Conservation (phyloP, 2,329 filamentous ascomycete species). For the Chrysoporthe austroafricana region DNA sequence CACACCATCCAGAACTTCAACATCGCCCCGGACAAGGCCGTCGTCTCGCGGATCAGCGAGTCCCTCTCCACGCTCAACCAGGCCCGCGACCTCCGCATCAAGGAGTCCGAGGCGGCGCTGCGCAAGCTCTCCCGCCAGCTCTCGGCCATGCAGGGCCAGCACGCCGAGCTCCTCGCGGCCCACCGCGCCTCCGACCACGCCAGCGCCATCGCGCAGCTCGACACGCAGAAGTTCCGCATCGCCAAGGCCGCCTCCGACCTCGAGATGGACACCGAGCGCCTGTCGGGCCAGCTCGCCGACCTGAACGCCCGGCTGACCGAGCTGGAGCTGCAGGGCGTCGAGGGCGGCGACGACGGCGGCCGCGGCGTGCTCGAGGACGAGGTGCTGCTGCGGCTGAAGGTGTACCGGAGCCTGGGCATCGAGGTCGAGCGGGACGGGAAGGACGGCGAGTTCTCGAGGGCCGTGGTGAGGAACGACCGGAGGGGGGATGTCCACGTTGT, state of each 20-base stretch:
- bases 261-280: slow-evolving; percentile 93
- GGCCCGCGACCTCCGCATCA: slow-evolving; percentile 77
- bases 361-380: slow-evolving; percentile 62
- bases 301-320: slow-evolving; percentile 77
- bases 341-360: slow-evolving; percentile 36
- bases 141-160: slow-evolving; percentile 73
- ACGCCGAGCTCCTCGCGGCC: slow-evolving; percentile 73
- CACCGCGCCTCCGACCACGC: slow-evolving; percentile 83
- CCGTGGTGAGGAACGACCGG: slow-evolving; percentile 80
- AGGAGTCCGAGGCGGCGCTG: slow-evolving; percentile 68
- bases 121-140: slow-evolving; percentile 77
- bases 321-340: slow-evolving; percentile 80
- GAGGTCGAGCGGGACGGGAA: slow-evolving; percentile 78
- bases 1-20: slow-evolving; percentile 96
- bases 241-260: slow-evolving; percentile 90
- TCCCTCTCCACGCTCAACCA: slow-evolving; percentile 83
- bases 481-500: slow-evolving; percentile 95
- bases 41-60: slow-evolving; percentile 81
- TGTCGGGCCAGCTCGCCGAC: slow-evolving; percentile 77
- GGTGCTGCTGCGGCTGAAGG: slow-evolving; percentile 76
- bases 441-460: slow-evolving; percentile 80
- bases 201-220: slow-evolving; percentile 80
- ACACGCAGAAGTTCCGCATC: slow-evolving; percentile 91
- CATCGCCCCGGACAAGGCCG: slow-evolving; percentile 83
- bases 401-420: slow-evolving; percentile 89